Base-by-base conservation (phyloP, 768 basidiomycete genomes). In the Tulasnella sp. region DNA sequence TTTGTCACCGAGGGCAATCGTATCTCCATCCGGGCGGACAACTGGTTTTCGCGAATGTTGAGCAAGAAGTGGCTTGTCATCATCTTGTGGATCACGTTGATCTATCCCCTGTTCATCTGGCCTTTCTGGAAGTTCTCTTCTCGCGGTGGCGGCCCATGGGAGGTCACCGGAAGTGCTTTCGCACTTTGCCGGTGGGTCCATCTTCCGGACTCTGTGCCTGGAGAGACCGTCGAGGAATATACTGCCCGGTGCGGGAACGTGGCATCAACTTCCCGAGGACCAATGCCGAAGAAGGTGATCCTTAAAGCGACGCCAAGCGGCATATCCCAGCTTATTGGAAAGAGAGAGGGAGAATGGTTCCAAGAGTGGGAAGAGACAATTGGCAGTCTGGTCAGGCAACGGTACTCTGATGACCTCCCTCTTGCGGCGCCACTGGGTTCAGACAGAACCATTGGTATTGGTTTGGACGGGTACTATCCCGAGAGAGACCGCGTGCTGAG, bases 31-130 rank as follows among this genome's bases (percentile, higher is more conserved):
- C 88, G 92, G 26, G 90, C 94, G 0, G 85, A 91, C 80, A 93
- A 90, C 83, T 81, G 81, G 69, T 85, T 95, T 78, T 90, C 93
- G 6, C 87, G 91, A 70, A 87, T 88, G 80, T 88, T 94, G 57
- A 91, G 91, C 37, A 90, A 90, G 80, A 87, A 86, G 79, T 94
- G 91, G 89, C 83, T 94, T 81, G 90, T 90, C 80, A 86, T 92
- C 80, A 82, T 95, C 16, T 86, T 90, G 29, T 89, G 91, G 81
- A 85, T 94, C 77, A 86, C 90, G 16, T 83, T 94, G 78, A 86
- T 95, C 78, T 95, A 89, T 82, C 93, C 93, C 0, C 69, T 77
- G n/a, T 90, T 93, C 83, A 87, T 95, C 79, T 95, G 93, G 93
- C 83, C 95, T 4, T 93, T 89, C 84, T 90, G 81, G 82, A 89